Base-by-base conservation (phyloP, 352 stramenopile species). In the Aphanomyces stellatus region DNA sequence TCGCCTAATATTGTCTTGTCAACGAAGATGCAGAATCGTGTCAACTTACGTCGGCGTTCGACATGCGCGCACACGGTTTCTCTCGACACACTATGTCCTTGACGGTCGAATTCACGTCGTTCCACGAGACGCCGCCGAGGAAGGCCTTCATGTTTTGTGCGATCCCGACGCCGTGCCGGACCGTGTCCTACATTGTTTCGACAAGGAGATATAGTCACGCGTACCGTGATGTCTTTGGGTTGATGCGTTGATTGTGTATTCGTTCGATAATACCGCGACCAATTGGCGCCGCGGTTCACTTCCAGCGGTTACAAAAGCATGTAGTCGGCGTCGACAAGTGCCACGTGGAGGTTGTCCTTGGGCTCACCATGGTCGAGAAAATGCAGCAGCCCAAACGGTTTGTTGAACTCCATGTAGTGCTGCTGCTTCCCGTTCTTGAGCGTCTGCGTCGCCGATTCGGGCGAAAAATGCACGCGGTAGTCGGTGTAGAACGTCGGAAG, bases 131-230 rank as follows among this genome's bases (percentile, higher is more conserved):
- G 17, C 41, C 56, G 3, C 56, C 56, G 22, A 64, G 56, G 30
- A 64, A 64, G 7, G 56, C 56, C 22, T 64, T 64, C 56, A 64
- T 64, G 56, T 64, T 64, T 53, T 64, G 56, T 2, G 56, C 56
- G 6, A 64, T 19, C 22, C 25, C 56, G 3, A 53, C 22, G 0
- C 56, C 56, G 30, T 53, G n/a, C 3, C 8, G 19, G 27, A 64
- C 56, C 30, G 56, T 64, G 24, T 64, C 56, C 8, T 30, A 40
- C 22, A 60, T 40, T 19, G 33, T 27, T 60, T n/a, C n/a, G n/a
- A n/a, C n/a, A n/a, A n/a, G n/a, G n/a, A n/a, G n/a, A n/a, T n/a
- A n/a, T n/a, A n/a, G n/a, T n/a, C n/a, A n/a, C n/a, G n/a, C n/a
- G n/a, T n/a, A n/a, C n/a, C n/a, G n/a, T 59, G 37, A 46, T 2